Evolutionary conservation across 495 filamentous ascomycete genomes (phyloP), one percentile per base, ranked within the genome.

Genomic region (Neurospora pannonica): DNA sequence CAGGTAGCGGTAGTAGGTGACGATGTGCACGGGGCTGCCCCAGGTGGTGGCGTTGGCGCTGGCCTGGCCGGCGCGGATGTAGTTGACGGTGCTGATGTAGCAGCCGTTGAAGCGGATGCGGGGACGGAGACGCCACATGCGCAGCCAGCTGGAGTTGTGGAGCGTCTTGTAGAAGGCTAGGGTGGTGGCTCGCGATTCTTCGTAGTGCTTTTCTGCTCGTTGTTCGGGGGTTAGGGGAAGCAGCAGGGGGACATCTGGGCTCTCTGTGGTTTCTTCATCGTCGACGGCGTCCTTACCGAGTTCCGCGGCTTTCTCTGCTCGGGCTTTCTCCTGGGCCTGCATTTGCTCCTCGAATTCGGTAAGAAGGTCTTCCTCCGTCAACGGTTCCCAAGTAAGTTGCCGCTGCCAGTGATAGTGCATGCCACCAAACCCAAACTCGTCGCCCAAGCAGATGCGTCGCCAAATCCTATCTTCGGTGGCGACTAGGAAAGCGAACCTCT

Each of bases 31-130:
- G 15, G 97, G 96, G 28, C 89, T 91, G 79, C 90, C 90, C 93
- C 93, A 97, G 79, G 76, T 90, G 71, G 80, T 80, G 82, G 80
- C 87, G 83, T 82, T 86, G 84, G 74, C 84, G 75, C 75, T 87
- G 82, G 76, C 89, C 82, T 78, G 90, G 71, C 96, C 96, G 2
- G 93, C 84, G 2, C 96, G 92, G 39, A 92, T 90, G 82, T 99
- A 99, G 84, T 98, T 98, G 70, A 97, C 93, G 0, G 96, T 98
- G 81, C 89, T 91, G 82, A 99, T 99, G 84, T 99, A 99, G 81
- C 92, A 90, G 17, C 96, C 96, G 75, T 94, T 94, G 83, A 96
- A 99, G 37, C 96, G 94, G 73, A 99, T 87, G 39, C 96, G 91
- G 1, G 96, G 95, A 4, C 93, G 92, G 0, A 83, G 81, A 19